Evolutionary conservation across 2,329 filamentous ascomycete species (phyloP).

Genomic region (Trichoderma sp.): DNA sequence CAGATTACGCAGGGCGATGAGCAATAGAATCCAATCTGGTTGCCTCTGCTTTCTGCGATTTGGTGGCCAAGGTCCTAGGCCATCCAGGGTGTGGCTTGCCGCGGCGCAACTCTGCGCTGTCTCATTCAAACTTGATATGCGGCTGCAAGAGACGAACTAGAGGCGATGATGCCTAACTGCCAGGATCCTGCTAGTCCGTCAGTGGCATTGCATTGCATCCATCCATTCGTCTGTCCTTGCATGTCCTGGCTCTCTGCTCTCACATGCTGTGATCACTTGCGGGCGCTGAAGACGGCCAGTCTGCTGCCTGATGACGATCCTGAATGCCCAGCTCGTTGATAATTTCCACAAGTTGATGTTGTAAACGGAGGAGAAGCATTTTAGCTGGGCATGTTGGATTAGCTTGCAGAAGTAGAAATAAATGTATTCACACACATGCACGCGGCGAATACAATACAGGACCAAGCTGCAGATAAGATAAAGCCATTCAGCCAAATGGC

Average conservation of each 20-base stretch:
- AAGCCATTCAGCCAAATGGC: neutral
- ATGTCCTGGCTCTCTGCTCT: neutral
- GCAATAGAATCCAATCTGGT: slow-evolving; percentile 17
- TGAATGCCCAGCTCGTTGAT: neutral
- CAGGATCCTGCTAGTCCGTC: neutral
- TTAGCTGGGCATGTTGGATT: neutral
- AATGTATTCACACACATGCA: neutral
- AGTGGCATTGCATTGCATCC: slow-evolving; percentile 12
- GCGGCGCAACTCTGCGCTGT: slow-evolving; percentile 12
- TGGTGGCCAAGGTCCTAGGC: slow-evolving; percentile 4
- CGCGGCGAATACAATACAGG: neutral
- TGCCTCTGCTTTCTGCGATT: neutral
- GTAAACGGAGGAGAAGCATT: neutral
- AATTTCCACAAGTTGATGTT: neutral
- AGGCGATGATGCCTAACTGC: slow-evolving; percentile 20
- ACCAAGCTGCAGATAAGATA: slow-evolving; percentile 8
- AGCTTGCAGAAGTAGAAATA: neutral
- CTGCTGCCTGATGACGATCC: neutral
- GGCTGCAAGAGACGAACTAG: slow-evolving; percentile 9
- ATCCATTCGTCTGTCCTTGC: slow-evolving; percentile 6
- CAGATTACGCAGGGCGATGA: slow-evolving; percentile 26
- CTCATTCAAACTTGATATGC: neutral
- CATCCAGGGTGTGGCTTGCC: slow-evolving; percentile 17
- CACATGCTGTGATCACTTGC: neutral
- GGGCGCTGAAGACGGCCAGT: neutral